These are phyloP conservation scores for Helicostylum pulchrum DNA, from an alignment of 192 early-diverging fungal genomes.

Conservation along the genomic window DNA sequence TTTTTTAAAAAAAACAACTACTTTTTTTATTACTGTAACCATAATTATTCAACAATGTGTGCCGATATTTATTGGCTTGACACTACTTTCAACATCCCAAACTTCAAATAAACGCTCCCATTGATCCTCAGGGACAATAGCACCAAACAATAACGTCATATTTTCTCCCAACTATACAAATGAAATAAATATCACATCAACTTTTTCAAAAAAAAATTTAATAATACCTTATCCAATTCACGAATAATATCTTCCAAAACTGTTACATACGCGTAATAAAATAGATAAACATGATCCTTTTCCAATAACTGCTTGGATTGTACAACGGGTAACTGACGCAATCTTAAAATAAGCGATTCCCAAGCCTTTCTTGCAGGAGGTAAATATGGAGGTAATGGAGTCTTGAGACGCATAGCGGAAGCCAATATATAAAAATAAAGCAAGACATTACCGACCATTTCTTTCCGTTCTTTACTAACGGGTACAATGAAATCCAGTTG, in stretches of 20 bases:
- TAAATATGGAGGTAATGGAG: slow-evolving; percentile 73
- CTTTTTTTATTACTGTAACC: no score
- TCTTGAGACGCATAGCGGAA: slow-evolving; percentile 72
- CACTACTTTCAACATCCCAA: slow-evolving; percentile 8
- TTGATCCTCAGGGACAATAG: slow-evolving; percentile 30
- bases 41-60: no score
- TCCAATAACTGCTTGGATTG: slow-evolving; percentile 39
- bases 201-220: background rate
- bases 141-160: slow-evolving; percentile 33
- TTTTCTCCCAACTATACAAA: slow-evolving; percentile 27
- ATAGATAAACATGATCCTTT: slow-evolving; percentile 61
- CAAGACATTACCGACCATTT: slow-evolving; percentile 67
- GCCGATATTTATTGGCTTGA: background rate
- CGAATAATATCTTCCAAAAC: slow-evolving; percentile 75
- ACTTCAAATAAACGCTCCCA: slow-evolving; percentile 30
- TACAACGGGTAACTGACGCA: slow-evolving; percentile 53
- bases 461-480: slow-evolving; percentile 53
- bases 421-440: slow-evolving; percentile 80
- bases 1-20: no score
- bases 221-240: slow-evolving; percentile 59
- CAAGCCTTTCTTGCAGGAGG: slow-evolving; percentile 69
- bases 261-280: slow-evolving; percentile 75
- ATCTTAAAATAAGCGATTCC: slow-evolving; percentile 51
- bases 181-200: background rate
- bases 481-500: slow-evolving; percentile 56